Base-by-base conservation (phyloP, 768 basidiomycete genomes). In the Hydnum rufescens region DNA sequence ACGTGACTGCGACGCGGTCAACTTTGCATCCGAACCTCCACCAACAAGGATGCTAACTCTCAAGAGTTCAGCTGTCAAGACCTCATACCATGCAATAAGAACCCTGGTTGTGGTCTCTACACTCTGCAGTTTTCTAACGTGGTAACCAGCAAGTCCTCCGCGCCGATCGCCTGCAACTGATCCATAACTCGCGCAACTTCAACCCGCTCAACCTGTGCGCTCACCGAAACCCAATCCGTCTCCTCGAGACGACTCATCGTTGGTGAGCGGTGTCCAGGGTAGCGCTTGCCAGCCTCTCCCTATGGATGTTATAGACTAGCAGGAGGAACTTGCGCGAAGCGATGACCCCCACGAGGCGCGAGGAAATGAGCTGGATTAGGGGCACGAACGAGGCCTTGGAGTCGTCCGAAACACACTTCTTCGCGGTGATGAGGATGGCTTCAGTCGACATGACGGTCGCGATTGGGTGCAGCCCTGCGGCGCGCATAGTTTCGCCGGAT, bases 401-500 rank as follows among this genome's bases (percentile, higher is more conserved):
- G 64, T 58, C 6, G 60, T 42, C 60, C 64, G 65, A 19, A 63
- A 62, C 31, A 55, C 59, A 19, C 57, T 48, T 22, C 36, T 56
- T 28, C 31, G 42, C 31, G 16, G 66, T 83, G 71, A 99, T 95
- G 32, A 99, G 77, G 51, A 96, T 86, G 6, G 93, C 92, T 67
- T 99, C 83, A 0, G 82, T 77, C 36, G 79, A 65, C 52, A 99
- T 74, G 6, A 99, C 64, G 5, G 89, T 96, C 13, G 80, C 82
- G 60, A 99, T 96, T 36, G 93, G 78, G 64, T 85, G 85, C 52
- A 97, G 71, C 32, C 93, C 95, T 0, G 92, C 92, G 25, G 93
- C 95, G 31, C 93, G 86, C 95, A 99, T 99, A 4, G 95, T 99
- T 61, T 99, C 95, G 42, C 95, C 95, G 18, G 93, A 99, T 68